These are phyloP conservation scores for Alternaria dauci DNA, from an alignment of 2,329 filamentous ascomycete genomes.

Conservation along the genomic window DNA sequence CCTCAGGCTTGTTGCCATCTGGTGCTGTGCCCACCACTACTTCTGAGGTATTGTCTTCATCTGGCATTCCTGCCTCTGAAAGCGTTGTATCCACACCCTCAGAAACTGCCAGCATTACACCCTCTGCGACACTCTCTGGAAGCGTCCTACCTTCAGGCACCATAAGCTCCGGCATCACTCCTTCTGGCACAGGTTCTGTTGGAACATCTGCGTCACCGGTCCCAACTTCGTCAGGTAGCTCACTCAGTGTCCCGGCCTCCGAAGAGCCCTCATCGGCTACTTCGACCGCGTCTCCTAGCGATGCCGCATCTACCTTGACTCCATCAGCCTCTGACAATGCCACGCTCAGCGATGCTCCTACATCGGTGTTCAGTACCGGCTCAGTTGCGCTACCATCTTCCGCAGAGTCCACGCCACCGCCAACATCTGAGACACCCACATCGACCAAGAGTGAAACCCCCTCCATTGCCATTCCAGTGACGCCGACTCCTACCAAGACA, in stretches of 20 bases:
- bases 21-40: slow-evolving; percentile 9
- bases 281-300: slow-evolving; percentile 19
- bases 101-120: slow-evolving; percentile 16
- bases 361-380: slow-evolving; percentile 5
- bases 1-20: slow-evolving; percentile 17
- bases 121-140: slow-evolving; percentile 1
- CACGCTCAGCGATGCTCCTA: slow-evolving; percentile 20
- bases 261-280: slow-evolving; percentile 21
- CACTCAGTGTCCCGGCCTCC: slow-evolving; percentile 29
- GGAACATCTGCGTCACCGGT: slow-evolving; percentile 18
- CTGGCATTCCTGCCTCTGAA: slow-evolving; percentile 17
- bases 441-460: slow-evolving; percentile 19
- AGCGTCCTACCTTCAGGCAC: slow-evolving; percentile 1
- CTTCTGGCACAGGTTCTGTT: slow-evolving; percentile 16
- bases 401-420: not conserved
- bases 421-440: slow-evolving; percentile 6
- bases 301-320: slow-evolving; percentile 9
- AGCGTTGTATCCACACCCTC: slow-evolving; percentile 17
- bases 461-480: slow-evolving; percentile 26
- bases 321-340: slow-evolving; percentile 20
- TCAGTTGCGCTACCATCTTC: slow-evolving; percentile 1
- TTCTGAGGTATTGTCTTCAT: slow-evolving; percentile 20
- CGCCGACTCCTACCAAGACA: slow-evolving; percentile 29
- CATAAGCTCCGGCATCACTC: slow-evolving; percentile 12
- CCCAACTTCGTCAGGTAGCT: slow-evolving; percentile 10